These are phyloP conservation scores for Diaporthe sp. DNA, from an alignment of 2,329 filamentous ascomycete genomes.

Conservation along the genomic window DNA sequence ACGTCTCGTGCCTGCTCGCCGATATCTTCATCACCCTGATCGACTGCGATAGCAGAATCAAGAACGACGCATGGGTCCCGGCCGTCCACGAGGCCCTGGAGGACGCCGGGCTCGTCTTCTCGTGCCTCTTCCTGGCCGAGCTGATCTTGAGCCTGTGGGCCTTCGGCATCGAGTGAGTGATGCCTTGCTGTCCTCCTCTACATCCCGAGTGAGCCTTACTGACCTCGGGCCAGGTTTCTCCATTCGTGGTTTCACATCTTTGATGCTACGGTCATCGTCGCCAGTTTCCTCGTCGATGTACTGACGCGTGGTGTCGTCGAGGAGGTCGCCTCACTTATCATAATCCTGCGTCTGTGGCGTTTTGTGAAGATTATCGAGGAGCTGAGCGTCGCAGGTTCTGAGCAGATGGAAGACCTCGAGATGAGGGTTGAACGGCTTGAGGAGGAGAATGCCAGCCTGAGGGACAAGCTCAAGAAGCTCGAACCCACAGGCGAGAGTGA, in stretches of 20 bases:
- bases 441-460: conserved; percentile 57
- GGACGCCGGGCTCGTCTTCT: conserved; percentile 69
- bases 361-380: conserved; percentile 81
- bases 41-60: conserved; percentile 59
- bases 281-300: conserved; percentile 73
- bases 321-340: conserved; percentile 75
- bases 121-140: conserved; percentile 75
- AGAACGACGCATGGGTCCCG: conserved; percentile 58
- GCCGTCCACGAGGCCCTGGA: conserved; percentile 58
- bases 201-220: neutral
- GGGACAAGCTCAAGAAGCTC: conserved; percentile 40
- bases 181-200: conserved; percentile 20
- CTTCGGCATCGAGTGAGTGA: conserved; percentile 69
- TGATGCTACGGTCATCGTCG: conserved; percentile 73
- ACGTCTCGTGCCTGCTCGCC: conserved; percentile 59
- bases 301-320: conserved; percentile 70
- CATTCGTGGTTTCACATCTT: conserved; percentile 72
- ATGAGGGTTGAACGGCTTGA: conserved; percentile 65
- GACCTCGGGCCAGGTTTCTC: conserved; percentile 62
- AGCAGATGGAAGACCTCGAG: conserved; percentile 72
- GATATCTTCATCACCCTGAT: conserved; percentile 64
- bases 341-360: conserved; percentile 76
- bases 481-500: neutral
- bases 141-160: conserved; percentile 70
- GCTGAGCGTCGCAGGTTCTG: conserved; percentile 72